These are phyloP conservation scores for Pseudocohnilembus persalinus DNA, from an alignment of 169 alveolate genomes.

Conservation along the genomic window DNA sequence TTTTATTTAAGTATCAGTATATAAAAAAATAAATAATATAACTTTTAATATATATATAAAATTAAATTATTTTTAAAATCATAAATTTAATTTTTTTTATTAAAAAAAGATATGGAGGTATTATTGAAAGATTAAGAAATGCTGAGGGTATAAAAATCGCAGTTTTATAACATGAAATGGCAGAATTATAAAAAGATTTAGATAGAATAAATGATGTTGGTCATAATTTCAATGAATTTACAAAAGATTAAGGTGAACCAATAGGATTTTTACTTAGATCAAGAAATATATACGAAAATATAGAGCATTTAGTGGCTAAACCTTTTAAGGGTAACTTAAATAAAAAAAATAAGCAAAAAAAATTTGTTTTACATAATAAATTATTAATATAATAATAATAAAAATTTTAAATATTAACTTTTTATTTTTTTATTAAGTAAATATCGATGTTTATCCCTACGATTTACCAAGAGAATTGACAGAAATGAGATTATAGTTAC, in stretches of 20 bases:
- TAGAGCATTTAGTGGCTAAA: constrained; percentile 78
- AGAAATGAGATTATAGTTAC: constrained; percentile 71
- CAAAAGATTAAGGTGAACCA: constrained; percentile 40
- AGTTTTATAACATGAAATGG: constrained; percentile 71
- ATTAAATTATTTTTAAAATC: no score
- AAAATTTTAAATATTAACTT: not conserved
- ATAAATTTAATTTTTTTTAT: no score
- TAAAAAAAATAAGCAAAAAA: not conserved
- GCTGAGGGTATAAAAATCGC: constrained; percentile 84
- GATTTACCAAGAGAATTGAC: constrained; percentile 83
- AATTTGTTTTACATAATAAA: constrained; percentile 9
- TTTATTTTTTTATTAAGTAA: constrained; percentile 27
- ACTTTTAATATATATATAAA: no score
- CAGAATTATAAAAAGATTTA: constrained; percentile 81
- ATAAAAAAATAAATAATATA: no score
- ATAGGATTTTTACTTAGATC: constrained; percentile 63
- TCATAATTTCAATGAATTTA: constrained; percentile 57
- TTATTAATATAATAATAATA: not conserved
- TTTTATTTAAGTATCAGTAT: no score
- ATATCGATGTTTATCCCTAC: constrained; percentile 71
- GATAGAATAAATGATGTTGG: constrained; percentile 74
- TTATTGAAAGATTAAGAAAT: constrained; percentile 71
- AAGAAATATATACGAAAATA: constrained; percentile 62
- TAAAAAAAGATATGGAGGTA: constrained; percentile 62
- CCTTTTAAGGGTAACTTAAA: constrained; percentile 70